phyloP scores from a whole-genome alignment of 2,329 filamentous ascomycete genomes.

The Pseudogymnoascus sp. region DNA sequence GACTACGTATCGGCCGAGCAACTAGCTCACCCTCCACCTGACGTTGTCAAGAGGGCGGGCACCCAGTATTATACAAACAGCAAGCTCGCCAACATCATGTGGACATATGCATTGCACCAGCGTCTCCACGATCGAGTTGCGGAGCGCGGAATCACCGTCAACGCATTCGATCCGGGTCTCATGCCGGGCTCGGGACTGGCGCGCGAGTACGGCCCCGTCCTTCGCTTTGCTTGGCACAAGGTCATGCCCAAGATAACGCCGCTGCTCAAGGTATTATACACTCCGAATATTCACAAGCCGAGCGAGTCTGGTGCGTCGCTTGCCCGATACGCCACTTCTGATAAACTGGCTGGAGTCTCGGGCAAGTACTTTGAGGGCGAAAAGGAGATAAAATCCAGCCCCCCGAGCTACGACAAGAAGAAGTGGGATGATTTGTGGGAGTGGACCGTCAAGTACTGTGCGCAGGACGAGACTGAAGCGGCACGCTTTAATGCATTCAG shows the following conservation, averaged over 20 bases:
- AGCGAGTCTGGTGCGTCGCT: constrained; percentile 33
- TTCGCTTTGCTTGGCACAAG: constrained; percentile 28
- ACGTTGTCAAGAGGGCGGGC: constrained; percentile 25
- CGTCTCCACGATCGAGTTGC: constrained; percentile 23
- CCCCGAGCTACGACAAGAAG: constrained; percentile 34
- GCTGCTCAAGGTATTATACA: constrained; percentile 28
- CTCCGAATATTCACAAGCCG: constrained; percentile 31
- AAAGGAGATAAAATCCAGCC: constrained; percentile 33
- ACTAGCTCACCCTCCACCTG: constrained; percentile 33
- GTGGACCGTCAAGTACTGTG: constrained; percentile 36
- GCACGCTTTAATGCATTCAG: constrained; percentile 16
- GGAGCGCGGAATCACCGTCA: constrained; percentile 31
- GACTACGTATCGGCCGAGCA: constrained; percentile 36
- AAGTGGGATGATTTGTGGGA: constrained; percentile 43
- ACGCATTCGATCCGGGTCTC: constrained; percentile 38
- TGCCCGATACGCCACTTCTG: constrained; percentile 32
- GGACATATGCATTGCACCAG: constrained; percentile 37
- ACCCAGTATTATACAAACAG: constrained; percentile 35
- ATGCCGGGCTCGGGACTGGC: constrained; percentile 40
- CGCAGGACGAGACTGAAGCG: constrained; percentile 22
- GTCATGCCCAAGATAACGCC: constrained; percentile 31
- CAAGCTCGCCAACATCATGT: constrained; percentile 43
- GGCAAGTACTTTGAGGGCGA: constrained; percentile 38
- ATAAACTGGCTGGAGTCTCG: constrained; percentile 27
- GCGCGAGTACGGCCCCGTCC: constrained; percentile 25